Percentiles rank a stretch among this genome's conserved stretches.
Conservation (phyloP, 805 yeast species). For the Myxozyma monticola region DNA sequence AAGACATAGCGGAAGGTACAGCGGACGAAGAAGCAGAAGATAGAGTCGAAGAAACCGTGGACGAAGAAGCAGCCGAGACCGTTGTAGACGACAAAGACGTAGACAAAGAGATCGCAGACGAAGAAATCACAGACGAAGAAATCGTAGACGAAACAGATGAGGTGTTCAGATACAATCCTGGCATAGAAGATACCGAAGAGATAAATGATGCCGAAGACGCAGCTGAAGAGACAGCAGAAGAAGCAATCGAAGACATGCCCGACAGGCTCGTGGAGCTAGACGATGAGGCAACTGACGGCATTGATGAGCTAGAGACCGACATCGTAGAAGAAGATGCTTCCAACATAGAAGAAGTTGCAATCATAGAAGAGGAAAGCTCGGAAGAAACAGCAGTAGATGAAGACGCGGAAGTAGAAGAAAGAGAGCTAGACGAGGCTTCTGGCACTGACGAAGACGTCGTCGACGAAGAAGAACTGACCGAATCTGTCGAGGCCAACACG, state of each 20-base stretch:
- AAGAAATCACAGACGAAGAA: not conserved
- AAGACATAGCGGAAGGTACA: not conserved
- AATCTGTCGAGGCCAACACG: too few species aligned
- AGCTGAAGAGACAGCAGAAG: not conserved
- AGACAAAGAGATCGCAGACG: slow-evolving; percentile 1
- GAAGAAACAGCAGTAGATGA: slow-evolving; percentile 13
- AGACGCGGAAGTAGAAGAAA: slow-evolving; percentile 5
- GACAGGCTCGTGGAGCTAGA: not conserved
- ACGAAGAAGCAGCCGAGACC: not conserved
- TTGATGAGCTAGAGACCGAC: not conserved
- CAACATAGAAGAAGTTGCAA: not conserved
- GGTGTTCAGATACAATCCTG: not conserved
- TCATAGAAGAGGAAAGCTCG: not conserved
- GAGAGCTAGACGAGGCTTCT: slow-evolving; percentile 8
- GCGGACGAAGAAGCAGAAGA: too few species aligned
- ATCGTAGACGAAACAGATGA: not conserved
- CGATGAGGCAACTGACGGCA: not conserved
- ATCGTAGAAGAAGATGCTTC: not conserved
- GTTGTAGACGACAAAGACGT: not conserved
- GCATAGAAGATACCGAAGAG: not conserved
- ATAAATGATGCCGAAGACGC: not conserved
- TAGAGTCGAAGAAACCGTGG: not conserved
- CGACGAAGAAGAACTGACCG: too few species aligned
- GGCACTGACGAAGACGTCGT: not conserved
- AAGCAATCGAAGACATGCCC: not conserved